phyloP scores from a whole-genome alignment of 2,329 filamentous ascomycete species.

The Colletotrichum incanum region DNA sequence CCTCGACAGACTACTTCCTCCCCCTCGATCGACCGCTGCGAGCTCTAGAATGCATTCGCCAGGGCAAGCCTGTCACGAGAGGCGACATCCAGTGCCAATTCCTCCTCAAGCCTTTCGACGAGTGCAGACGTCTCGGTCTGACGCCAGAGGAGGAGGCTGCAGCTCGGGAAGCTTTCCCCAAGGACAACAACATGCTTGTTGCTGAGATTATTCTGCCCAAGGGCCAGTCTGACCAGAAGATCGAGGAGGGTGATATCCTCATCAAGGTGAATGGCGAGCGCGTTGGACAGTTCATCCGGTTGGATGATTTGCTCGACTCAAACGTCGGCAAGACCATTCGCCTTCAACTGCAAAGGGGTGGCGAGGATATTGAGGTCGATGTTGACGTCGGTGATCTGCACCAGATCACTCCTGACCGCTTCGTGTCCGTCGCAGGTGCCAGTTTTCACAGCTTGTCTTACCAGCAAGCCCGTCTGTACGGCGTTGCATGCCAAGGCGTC shows the following conservation, averaged over 20 bases:
- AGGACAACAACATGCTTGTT: constrained; percentile 96
- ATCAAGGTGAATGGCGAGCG: constrained; percentile 95
- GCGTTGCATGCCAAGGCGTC: constrained; percentile 91
- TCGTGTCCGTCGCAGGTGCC: constrained; percentile 92
- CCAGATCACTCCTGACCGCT: constrained; percentile 94
- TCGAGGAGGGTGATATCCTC: constrained; percentile 95
- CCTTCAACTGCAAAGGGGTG: constrained; percentile 89
- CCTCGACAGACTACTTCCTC: constrained; percentile 97
- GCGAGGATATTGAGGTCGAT: constrained; percentile 88
- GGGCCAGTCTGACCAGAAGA: constrained; percentile 87
- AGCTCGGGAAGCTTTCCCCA: constrained; percentile 86
- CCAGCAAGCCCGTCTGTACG: constrained; percentile 96
- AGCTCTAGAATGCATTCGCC: constrained; percentile 88
- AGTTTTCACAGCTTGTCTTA: constrained; percentile 98
- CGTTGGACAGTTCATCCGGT: constrained; percentile 90
- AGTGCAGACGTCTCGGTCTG: constrained; percentile 91
- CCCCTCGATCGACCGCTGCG: constrained; percentile 92
- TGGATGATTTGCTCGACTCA: constrained; percentile 93
- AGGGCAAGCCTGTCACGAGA: constrained; percentile 81
- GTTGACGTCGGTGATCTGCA: constrained; percentile 92
- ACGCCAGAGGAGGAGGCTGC: constrained; percentile 89
- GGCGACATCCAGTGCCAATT: constrained; percentile 99
- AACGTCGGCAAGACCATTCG: constrained; percentile 85
- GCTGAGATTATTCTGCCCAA: constrained; percentile 95
- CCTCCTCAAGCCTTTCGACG: constrained; percentile 96